These are phyloP conservation scores for Candida dubliniensis DNA, from an alignment of 1,139 yeast species.

Conservation along the genomic window DNA sequence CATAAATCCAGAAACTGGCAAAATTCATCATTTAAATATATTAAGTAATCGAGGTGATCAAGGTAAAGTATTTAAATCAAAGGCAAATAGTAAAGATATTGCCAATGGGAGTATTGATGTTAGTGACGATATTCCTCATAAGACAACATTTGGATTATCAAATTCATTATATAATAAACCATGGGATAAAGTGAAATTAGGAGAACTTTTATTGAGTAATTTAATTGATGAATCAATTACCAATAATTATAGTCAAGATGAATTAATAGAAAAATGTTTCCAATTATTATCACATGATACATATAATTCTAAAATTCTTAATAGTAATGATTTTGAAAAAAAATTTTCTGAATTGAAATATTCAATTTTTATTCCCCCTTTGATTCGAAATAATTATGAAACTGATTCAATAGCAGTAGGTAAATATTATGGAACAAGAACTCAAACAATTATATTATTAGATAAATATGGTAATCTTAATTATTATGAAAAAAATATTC, in stretches of 20 bases:
- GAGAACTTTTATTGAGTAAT: constrained; percentile 44
- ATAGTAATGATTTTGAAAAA: constrained; percentile 24
- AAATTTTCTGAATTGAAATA: constrained; percentile 48
- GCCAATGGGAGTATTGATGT: constrained; percentile 4
- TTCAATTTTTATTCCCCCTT: constrained; percentile 74
- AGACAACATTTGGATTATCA: constrained; percentile 54
- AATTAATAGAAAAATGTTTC: constrained; percentile 53
- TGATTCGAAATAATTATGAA: constrained; percentile 23
- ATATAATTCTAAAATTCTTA: constrained; percentile 29
- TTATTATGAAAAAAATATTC: constrained; percentile 41
- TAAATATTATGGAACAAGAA: constrained; percentile 79
- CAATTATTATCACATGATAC: constrained; percentile 51
- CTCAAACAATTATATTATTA: constrained; percentile 77
- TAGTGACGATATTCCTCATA: constrained; percentile 14
- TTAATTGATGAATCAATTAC: constrained; percentile 32
- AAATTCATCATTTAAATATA: constrained; percentile 42
- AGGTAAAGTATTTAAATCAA: constrained; percentile 30
- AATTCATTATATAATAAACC: constrained; percentile 63
- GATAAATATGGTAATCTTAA: constrained; percentile 45
- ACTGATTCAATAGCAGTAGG: constrained; percentile 30
- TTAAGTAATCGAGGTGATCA: constrained; percentile 53
- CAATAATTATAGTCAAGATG: constrained; percentile 31
- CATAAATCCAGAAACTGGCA: constrained; percentile 21
- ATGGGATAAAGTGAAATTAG: constrained; percentile 71
- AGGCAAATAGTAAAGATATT: constrained; percentile 1